Conservation (phyloP, 2,329 filamentous ascomycete species). For the Aureobasidium sp. region DNA sequence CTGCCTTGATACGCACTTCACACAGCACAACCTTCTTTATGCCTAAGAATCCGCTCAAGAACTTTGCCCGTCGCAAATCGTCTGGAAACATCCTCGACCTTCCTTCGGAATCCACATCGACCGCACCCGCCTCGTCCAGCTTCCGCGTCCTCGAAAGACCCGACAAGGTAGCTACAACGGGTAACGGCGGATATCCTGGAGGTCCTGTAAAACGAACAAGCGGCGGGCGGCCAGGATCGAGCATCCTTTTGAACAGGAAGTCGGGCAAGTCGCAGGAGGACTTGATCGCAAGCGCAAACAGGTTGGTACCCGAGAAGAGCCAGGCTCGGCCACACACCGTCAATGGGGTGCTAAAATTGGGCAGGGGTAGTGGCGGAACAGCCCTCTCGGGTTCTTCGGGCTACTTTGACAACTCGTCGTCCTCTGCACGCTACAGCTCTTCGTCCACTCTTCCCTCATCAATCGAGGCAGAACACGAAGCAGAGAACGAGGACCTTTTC, state of each 20-base stretch:
- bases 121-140: slow-evolving; percentile 30
- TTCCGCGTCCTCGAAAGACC: slow-evolving; percentile 50
- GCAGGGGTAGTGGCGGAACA: slow-evolving; percentile 44
- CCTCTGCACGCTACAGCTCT: slow-evolving; percentile 47
- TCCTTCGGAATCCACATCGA: slow-evolving; percentile 17
- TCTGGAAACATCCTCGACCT: slow-evolving; percentile 47
- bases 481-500: slow-evolving; percentile 31
- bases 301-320: slow-evolving; percentile 22
- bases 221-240: slow-evolving; percentile 27
- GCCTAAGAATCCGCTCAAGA: slow-evolving; percentile 51
- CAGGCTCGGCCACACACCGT: slow-evolving; percentile 29
- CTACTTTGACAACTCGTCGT: slow-evolving; percentile 34
- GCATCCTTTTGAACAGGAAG: slow-evolving; percentile 29
- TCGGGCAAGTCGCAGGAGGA: slow-evolving; percentile 30
- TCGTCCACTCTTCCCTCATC: slow-evolving; percentile 51
- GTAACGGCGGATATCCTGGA: slow-evolving; percentile 31
- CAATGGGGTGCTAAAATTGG: slow-evolving; percentile 31
- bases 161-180: slow-evolving; percentile 37
- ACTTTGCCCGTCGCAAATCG: slow-evolving; percentile 48
- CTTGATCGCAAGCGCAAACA: slow-evolving; percentile 26
- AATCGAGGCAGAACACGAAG: slow-evolving; percentile 37
- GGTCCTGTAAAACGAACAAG: slow-evolving; percentile 26
- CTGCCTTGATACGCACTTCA: background rate
- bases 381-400: slow-evolving; percentile 42
- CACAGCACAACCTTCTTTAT: slow-evolving; percentile 30